Evolutionary conservation across 73 alveolate species (phyloP).

Genomic region (Effrenium voratum): DNA sequence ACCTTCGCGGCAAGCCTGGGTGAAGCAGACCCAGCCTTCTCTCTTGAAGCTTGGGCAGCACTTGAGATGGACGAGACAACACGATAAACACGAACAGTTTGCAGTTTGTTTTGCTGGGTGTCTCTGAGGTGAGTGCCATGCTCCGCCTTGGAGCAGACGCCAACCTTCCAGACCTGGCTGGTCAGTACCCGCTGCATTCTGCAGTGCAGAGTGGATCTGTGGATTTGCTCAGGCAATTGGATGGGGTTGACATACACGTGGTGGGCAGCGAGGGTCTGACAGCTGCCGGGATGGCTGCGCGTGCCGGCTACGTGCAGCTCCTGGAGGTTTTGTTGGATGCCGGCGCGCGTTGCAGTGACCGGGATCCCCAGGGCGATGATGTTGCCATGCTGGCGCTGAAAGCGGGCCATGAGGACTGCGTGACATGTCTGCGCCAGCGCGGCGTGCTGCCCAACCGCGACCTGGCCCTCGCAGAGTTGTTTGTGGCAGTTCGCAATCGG

Average conservation of each 20-base stretch:
- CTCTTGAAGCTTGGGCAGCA: not conserved
- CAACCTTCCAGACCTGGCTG: not conserved
- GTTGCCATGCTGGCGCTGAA: slow-evolving; percentile 84
- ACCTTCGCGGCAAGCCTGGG: slow-evolving; percentile 23
- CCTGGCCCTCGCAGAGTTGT: slow-evolving; percentile 69
- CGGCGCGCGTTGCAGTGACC: slow-evolving; percentile 46
- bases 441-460: slow-evolving; percentile 62
- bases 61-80: too few species aligned
- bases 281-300: slow-evolving; percentile 5
- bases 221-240: not conserved
- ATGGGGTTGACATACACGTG: not conserved
- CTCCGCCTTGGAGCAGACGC: slow-evolving; percentile 14
- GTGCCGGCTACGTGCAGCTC: not conserved
- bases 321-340: slow-evolving; percentile 70
- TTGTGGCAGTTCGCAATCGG: slow-evolving; percentile 33
- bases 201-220: slow-evolving; percentile 43
- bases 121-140: not conserved
- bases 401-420: slow-evolving; percentile 31
- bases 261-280: slow-evolving; percentile 4
- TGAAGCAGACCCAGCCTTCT: not conserved
- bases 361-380: slow-evolving; percentile 38
- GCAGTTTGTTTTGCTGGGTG: not conserved
- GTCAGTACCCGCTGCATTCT: slow-evolving; percentile 2
- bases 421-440: slow-evolving; percentile 37
- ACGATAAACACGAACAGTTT: too few species aligned